Base-by-base conservation (phyloP, 1,284 basidiomycete species). In the Sanguinoderma infundibulare region DNA sequence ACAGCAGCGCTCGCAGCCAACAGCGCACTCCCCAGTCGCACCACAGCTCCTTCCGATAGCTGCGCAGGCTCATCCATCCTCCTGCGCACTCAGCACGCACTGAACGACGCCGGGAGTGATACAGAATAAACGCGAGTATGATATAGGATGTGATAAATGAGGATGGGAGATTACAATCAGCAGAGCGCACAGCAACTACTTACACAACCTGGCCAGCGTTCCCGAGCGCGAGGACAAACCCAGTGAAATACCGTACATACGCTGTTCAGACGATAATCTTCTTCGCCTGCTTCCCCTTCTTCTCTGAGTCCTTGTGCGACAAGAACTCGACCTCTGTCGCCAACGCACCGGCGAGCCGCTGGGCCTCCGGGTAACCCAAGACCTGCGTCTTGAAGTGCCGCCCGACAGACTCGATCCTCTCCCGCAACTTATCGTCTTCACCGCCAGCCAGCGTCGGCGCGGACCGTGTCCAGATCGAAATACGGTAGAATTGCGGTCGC, bases 381-480 rank as follows among this genome's bases (percentile, higher is more conserved):
- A 98, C 95, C 61, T 80, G 87, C 60, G 83, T 89, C 83, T 99
- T 99, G 85, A 98, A 98, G 77, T 97, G 92, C 67, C 83, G 79
- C 24, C 90, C 90, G 55, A 92, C 86, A 50, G 82, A 79, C 69
- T 88, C 80, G 65, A 90, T 83, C 55, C 87, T 81, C 65, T 81
- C 77, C 62, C 79, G 79, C 51, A 87, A 73, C 65, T 75, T 73
- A 56, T 81, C 78, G 28, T 81, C 80, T 42, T 80, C 79, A 50
- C 61, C 62, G 60, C 62, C 67, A 35, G 68, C 67, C 24, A 69
- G 72, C 40, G 76, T 75, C 39, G 94, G 92, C 7, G 93, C 91
- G 55, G 89, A 81, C 53, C 96, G 87, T 51, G 97, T 98, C 97
- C 97, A 98, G 81, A 99, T 96, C 61, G 95, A 95, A 70, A 99